Percentiles rank a stretch among this genome's conserved stretches.
phyloP scores from a whole-genome alignment of 164 flowering plant species.

The Vitis cinerea region DNA sequence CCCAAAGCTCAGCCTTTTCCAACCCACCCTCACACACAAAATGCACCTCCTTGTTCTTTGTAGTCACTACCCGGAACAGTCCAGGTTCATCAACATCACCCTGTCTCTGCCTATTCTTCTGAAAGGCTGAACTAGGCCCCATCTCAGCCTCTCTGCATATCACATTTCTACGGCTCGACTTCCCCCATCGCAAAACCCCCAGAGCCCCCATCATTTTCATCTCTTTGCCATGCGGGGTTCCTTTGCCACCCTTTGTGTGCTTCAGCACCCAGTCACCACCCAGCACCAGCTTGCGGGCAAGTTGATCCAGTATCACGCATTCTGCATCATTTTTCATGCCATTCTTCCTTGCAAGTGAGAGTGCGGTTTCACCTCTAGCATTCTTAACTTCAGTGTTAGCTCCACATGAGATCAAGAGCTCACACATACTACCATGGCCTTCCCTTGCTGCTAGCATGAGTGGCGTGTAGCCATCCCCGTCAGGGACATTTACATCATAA shows the following conservation, averaged over 20 bases:
- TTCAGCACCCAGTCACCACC: conserved; percentile 38
- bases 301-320: conserved; percentile 47
- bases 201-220: conserved; percentile 37
- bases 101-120: conserved; percentile 29
- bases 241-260: conserved; percentile 63
- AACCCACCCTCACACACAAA: conserved; percentile 56
- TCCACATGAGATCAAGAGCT: conserved; percentile 45
- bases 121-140: conserved; percentile 51
- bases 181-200: conserved; percentile 69
- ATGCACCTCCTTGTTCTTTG: conserved; percentile 63
- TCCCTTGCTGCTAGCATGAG: conserved; percentile 78
- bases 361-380: conserved; percentile 56
- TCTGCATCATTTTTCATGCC: conserved; percentile 36
- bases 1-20: conserved; percentile 65
- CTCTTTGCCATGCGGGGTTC: conserved; percentile 46
- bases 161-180: conserved; percentile 56
- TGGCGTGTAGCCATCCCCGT: conserved; percentile 66
- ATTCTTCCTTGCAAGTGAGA: conserved; percentile 44
- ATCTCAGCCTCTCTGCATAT: conserved; percentile 48
- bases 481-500: conserved; percentile 48
- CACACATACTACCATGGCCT: conserved; percentile 50
- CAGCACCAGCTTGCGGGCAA: conserved; percentile 52
- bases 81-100: conserved; percentile 41
- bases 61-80: conserved; percentile 56
- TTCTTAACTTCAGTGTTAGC: conserved; percentile 43